These are phyloP conservation scores for Pontederia crassipes DNA, from an alignment of 176 grass and related monocot genomes.

Conservation along the genomic window DNA sequence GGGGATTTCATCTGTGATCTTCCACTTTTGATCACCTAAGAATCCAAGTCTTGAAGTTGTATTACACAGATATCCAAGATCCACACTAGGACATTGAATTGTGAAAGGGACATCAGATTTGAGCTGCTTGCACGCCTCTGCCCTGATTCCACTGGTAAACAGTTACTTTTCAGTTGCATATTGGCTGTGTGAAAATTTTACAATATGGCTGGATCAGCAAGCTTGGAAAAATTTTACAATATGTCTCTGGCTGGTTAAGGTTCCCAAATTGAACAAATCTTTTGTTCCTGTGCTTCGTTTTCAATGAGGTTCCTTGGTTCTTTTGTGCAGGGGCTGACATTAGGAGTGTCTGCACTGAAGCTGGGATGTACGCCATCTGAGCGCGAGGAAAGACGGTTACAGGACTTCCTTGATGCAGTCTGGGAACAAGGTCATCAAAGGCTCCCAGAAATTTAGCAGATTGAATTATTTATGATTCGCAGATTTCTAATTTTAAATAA, in stretches of 20 bases:
- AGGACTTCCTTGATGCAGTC: slow-evolving; percentile 21
- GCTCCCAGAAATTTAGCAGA: slow-evolving; percentile 10
- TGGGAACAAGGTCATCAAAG: slow-evolving; percentile 33
- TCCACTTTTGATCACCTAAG: neutral
- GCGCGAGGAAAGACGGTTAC: slow-evolving; percentile 23
- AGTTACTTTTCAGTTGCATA: neutral
- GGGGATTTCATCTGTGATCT: neutral
- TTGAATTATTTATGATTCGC: no score
- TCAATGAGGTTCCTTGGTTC: slow-evolving; percentile 5
- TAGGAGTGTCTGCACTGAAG: slow-evolving; percentile 30
- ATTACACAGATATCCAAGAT: slow-evolving; percentile 90
- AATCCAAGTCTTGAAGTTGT: no score
- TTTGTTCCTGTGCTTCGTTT: neutral
- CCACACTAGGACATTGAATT: slow-evolving; percentile 86
- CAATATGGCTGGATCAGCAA: no score
- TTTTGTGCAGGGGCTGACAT: slow-evolving; percentile 17
- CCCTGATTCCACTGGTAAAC: slow-evolving; percentile 73
- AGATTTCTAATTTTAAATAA: no score
- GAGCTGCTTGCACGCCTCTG: slow-evolving; percentile 89
- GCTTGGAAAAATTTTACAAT: no score
- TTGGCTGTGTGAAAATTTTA: no score
- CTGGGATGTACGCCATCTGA: slow-evolving; percentile 33
- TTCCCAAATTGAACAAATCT: no score
- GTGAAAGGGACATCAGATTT: slow-evolving; percentile 70
- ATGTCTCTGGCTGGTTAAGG: no score